Conservation (phyloP, 2,329 filamentous ascomycete genomes). For the Aspergillus transmontanensis region DNA sequence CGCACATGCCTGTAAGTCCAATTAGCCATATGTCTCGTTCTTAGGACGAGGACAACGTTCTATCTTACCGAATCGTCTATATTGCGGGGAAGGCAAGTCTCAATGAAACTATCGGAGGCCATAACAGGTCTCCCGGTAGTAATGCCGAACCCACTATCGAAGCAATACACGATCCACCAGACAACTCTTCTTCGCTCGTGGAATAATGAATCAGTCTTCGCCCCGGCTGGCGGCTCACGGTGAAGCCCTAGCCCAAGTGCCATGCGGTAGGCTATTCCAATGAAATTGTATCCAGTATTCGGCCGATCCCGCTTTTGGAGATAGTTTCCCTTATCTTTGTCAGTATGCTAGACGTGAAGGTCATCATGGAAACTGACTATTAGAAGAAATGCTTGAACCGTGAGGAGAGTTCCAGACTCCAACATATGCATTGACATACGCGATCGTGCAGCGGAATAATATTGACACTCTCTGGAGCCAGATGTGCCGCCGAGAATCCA, state of each 20-base stretch:
- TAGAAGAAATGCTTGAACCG: constrained; percentile 35
- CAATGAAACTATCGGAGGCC: constrained; percentile 38
- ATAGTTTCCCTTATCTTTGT: constrained; percentile 43
- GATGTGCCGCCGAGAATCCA: constrained; percentile 20
- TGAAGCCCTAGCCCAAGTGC: constrained; percentile 55
- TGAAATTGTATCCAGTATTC: constrained; percentile 56
- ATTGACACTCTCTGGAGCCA: constrained; percentile 10
- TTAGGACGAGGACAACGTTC: no score
- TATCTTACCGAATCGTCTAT: constrained; percentile 22
- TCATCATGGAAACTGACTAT: constrained; percentile 25
- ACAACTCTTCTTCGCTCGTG: constrained; percentile 23
- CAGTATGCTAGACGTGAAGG: background rate
- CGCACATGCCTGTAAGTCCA: no score
- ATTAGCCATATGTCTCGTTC: no score
- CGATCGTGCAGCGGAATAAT: constrained; percentile 25
- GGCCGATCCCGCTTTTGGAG: constrained; percentile 55
- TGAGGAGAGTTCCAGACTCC: constrained; percentile 33
- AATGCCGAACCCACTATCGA: constrained; percentile 34
- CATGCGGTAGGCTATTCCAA: constrained; percentile 55
- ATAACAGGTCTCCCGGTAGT: constrained; percentile 32
- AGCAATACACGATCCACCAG: constrained; percentile 33
- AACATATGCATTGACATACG: constrained; percentile 29
- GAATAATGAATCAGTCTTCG: constrained; percentile 10
- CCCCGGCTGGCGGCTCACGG: constrained; percentile 36
- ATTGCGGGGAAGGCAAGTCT: constrained; percentile 23